Conservation (phyloP, 23 red algal genomes). For the Gracilariopsis chorda region DNA sequence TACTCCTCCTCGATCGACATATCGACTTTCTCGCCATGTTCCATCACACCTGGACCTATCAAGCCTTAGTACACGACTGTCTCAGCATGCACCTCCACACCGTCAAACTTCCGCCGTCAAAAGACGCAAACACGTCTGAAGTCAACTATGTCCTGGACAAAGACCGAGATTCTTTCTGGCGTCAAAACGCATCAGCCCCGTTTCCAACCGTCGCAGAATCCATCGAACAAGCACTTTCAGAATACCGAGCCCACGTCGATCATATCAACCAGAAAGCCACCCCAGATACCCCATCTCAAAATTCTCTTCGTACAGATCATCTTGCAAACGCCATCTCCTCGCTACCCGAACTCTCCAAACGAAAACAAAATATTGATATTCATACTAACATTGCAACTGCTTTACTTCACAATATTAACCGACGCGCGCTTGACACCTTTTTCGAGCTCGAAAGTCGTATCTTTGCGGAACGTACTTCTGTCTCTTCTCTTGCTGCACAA, state of each 20-base stretch:
- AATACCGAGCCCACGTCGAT: conserved; percentile 77
- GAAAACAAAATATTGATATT: conserved; percentile 80
- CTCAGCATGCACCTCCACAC: conserved; percentile 62
- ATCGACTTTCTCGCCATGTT: conserved; percentile 85
- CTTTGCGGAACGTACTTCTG: conserved; percentile 15
- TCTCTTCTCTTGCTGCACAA: conserved; percentile 15
- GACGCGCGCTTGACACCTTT: conserved; percentile 80
- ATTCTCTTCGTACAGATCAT: background rate
- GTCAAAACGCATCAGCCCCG: conserved; percentile 68
- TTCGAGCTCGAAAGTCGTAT: conserved; percentile 91
- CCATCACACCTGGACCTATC: conserved; percentile 97
- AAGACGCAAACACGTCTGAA: background rate
- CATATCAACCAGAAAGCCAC: conserved; percentile 73
- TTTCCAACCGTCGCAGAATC: conserved; percentile 92
- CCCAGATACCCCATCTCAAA: background rate
- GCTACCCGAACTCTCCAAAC: conserved; percentile 74
- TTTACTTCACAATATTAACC: conserved; percentile 86
- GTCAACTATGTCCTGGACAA: conserved; percentile 72
- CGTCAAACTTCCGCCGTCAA: conserved; percentile 30
- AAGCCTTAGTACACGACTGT: conserved; percentile 93
- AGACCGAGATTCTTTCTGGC: conserved; percentile 74
- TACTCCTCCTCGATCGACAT: conserved; percentile 57
- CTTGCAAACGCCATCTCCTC: conserved; percentile 71
- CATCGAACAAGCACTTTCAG: conserved; percentile 73
- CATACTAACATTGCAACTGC: conserved; percentile 96